Percentiles rank a stretch among this genome's conserved stretches.
Evolutionary conservation across 805 yeast species (phyloP).

Genomic region (Metschnikowia borealis): DNA sequence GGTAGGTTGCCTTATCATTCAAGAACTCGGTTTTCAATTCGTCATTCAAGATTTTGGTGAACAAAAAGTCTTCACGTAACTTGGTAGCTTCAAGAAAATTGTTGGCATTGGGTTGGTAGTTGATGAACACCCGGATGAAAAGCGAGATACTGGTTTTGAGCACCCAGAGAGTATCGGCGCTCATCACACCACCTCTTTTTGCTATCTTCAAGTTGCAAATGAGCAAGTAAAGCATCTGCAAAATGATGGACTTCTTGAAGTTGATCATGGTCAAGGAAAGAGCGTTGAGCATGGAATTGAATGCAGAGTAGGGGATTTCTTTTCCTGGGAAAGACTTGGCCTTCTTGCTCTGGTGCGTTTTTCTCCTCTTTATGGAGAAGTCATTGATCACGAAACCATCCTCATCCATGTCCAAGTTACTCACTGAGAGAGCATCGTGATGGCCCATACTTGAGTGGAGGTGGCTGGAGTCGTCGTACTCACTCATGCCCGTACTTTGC

Average conservation of each 20-base stretch:
- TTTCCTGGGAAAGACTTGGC: conserved; percentile 7
- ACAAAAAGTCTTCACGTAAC: conserved; percentile 34
- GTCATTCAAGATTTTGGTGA: conserved; percentile 35
- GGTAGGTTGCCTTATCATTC: conserved; percentile 21
- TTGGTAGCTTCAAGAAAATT: conserved; percentile 13
- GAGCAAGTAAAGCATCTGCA: conserved; percentile 41
- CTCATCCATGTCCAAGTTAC: conserved; percentile 39
- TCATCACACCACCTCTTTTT: conserved; percentile 24
- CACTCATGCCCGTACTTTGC: not conserved
- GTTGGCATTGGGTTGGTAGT: conserved; percentile 25
- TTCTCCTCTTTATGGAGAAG: conserved; percentile 34
- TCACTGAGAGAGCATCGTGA: conserved; percentile 4
- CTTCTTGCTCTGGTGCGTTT: conserved; percentile 16
- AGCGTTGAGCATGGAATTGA: conserved; percentile 40
- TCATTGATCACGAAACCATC: conserved; percentile 45
- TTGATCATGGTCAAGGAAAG: conserved; percentile 41
- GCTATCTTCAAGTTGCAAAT: conserved; percentile 37
- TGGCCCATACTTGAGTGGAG: conserved; percentile 1
- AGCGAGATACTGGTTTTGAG: conserved; percentile 24
- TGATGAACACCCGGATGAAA: conserved; percentile 36
- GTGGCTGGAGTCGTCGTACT: conserved; percentile 4
- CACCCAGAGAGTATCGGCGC: conserved; percentile 14
- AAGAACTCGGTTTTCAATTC: conserved; percentile 37
- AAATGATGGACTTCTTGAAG: conserved; percentile 38
- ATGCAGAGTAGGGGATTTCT: conserved; percentile 36